Conservation (phyloP, 2,329 filamentous ascomycete species). For the Sphaerulina populicola region DNA sequence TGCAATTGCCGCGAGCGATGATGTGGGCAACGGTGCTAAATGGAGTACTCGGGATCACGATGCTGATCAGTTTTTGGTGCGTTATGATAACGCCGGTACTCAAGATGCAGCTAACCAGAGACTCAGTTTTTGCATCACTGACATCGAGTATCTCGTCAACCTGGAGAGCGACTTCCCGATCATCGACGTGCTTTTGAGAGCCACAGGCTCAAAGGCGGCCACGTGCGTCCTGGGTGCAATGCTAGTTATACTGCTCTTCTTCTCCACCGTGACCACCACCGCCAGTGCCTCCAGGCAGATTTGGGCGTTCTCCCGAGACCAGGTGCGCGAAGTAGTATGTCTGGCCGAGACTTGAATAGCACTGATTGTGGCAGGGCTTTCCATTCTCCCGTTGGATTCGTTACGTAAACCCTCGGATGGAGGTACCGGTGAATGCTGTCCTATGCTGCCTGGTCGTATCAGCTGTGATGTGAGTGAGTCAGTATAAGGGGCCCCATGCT, state of each 20-base stretch:
- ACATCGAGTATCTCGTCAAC: constrained; percentile 23
- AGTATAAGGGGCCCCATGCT: not conserved
- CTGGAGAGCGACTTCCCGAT: constrained; percentile 26
- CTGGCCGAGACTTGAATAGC: not conserved
- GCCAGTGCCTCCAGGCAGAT: constrained; percentile 30
- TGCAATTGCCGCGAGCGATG: constrained; percentile 39
- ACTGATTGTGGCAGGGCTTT: constrained; percentile 23
- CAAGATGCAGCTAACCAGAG: constrained; percentile 5
- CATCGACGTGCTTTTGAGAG: constrained; percentile 28
- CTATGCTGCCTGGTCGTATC: constrained; percentile 28
- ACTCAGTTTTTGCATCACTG: constrained; percentile 28
- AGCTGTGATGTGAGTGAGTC: constrained; percentile 24
- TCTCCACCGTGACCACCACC: constrained; percentile 32
- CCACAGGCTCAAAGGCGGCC: constrained; percentile 27
- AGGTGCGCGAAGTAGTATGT: constrained; percentile 11
- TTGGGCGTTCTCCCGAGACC: constrained; percentile 31
- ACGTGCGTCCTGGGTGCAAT: constrained; percentile 28
- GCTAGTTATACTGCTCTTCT: constrained; percentile 30
- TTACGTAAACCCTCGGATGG: constrained; percentile 25
- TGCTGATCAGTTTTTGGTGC: constrained; percentile 36
- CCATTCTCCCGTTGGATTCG: constrained; percentile 32
- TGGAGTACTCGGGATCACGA: constrained; percentile 29
- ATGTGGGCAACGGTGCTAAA: constrained; percentile 37
- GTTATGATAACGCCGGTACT: not conserved
- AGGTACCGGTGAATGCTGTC: constrained; percentile 31